phyloP scores from a whole-genome alignment of 176 grass and related monocot species.

The Bothriochloa decipiens region DNA sequence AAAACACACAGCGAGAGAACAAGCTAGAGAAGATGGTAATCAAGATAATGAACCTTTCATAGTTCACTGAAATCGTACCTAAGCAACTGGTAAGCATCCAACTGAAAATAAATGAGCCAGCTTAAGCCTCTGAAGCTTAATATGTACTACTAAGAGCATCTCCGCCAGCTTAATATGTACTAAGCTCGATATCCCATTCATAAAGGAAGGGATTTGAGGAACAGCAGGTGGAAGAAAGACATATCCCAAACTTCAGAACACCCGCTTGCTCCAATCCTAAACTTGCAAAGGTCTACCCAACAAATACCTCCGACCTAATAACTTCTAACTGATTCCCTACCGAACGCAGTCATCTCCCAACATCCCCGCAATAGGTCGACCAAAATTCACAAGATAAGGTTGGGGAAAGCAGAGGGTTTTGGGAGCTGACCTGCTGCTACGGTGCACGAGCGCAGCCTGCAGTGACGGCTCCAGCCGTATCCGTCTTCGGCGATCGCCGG shows the following conservation, averaged over 20 bases:
- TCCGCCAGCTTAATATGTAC: not conserved
- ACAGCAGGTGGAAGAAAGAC: conserved; percentile 39
- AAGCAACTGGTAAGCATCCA: no score
- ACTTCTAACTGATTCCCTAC: not conserved
- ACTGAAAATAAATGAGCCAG: not conserved
- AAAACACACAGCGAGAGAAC: not conserved
- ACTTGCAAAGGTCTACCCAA: conserved; percentile 5
- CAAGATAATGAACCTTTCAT: not conserved
- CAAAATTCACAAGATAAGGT: not conserved
- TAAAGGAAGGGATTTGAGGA: conserved; percentile 29
- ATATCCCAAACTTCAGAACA: conserved; percentile 50
- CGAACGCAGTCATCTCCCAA: not conserved
- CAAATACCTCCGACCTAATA: not conserved
- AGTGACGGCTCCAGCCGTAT: not conserved
- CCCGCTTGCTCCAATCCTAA: conserved; percentile 10
- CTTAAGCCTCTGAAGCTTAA: not conserved
- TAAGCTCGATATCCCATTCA: not conserved
- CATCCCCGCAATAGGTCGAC: not conserved
- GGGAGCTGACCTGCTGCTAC: conserved; percentile 28
- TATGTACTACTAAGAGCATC: not conserved
- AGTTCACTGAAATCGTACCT: no score
- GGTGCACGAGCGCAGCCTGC: not conserved
- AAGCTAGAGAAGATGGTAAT: not conserved
- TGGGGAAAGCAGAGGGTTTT: not conserved
- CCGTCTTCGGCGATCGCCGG: not conserved